These are phyloP conservation scores for Mallotus repandus DNA, from an alignment of 441 rosid genomes.

Conservation along the genomic window DNA sequence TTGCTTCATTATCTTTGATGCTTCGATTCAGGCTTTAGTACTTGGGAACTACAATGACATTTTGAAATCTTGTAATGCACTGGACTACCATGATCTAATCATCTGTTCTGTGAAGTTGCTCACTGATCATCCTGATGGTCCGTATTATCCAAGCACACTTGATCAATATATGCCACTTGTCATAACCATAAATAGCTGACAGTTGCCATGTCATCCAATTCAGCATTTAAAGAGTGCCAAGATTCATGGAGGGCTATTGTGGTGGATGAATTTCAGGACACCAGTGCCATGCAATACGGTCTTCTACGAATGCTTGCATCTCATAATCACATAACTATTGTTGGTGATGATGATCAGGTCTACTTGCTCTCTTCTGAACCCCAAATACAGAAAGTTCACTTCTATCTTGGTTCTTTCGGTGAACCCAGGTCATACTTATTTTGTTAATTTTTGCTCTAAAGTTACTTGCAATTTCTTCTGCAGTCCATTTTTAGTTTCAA, in stretches of 20 bases:
- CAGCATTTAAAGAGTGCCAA: conserved; percentile 73
- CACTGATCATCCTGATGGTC: conserved; percentile 80
- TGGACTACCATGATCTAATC: conserved; percentile 96
- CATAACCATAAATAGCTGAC: conserved; percentile 23
- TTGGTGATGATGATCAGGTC: conserved; percentile 99
- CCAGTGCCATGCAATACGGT: conserved; percentile 87
- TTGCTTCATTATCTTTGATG: conserved; percentile 31
- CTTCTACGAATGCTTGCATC: conserved; percentile 72
- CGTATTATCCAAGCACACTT: conserved; percentile 20
- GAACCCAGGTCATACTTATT: not conserved
- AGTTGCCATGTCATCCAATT: conserved; percentile 23
- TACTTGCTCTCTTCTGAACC: conserved; percentile 6
- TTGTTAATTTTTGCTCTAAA: not conserved
- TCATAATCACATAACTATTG: conserved; percentile 71
- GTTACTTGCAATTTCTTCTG: conserved; percentile 23
- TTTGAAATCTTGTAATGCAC: conserved; percentile 75
- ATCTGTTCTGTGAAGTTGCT: conserved; percentile 82
- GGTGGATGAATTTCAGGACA: conserved; percentile 96
- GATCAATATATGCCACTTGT: conserved; percentile 17
- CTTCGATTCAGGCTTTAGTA: conserved; percentile 69
- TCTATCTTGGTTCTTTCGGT: not conserved
- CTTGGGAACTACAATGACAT: conserved; percentile 66
- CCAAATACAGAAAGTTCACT: not conserved
- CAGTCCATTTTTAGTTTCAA: conserved; percentile 98
- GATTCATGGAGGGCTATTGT: conserved; percentile 81